Percentiles rank a stretch among this genome's conserved stretches.
Evolutionary conservation across 1,284 basidiomycete genomes (phyloP).

Genomic region (Pseudozyma sp.): DNA sequence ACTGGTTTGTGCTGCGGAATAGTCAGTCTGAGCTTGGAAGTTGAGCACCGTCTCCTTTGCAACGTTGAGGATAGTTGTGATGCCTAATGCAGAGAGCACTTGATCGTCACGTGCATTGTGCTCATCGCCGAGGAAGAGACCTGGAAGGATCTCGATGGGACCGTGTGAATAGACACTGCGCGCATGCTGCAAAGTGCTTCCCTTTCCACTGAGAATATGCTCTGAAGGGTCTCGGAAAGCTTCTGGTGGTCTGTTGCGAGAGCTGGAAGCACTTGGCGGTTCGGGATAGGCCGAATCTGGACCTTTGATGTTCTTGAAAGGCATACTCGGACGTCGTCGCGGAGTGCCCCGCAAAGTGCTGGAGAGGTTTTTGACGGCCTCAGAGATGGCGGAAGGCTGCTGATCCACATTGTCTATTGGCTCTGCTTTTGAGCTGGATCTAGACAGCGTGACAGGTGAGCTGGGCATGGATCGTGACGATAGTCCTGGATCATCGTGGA

Average conservation of each 20-base stretch:
- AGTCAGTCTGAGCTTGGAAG: constrained; percentile 23
- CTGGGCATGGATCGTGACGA: constrained; percentile 53
- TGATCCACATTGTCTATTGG: constrained; percentile 7
- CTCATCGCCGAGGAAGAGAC: constrained; percentile 91
- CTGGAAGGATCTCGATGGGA: constrained; percentile 87
- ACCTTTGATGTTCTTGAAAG: constrained; percentile 33
- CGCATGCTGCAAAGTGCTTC: constrained; percentile 63
- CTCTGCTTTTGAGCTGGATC: constrained; percentile 25
- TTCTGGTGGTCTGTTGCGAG: constrained; percentile 48
- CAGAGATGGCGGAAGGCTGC: constrained; percentile 19
- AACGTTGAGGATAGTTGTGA: constrained; percentile 88
- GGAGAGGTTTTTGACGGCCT: constrained; percentile 56
- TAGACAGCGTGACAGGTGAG: constrained; percentile 35
- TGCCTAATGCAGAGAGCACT: constrained; percentile 78
- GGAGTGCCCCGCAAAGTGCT: constrained; percentile 63
- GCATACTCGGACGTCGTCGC: constrained; percentile 59
- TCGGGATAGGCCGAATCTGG: constrained; percentile 15
- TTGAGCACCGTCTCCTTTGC: constrained; percentile 75
- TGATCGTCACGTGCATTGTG: constrained; percentile 87
- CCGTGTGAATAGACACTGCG: constrained; percentile 78
- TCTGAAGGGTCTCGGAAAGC: constrained; percentile 61
- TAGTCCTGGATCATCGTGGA: constrained; percentile 22
- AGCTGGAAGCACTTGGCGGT: constrained; percentile 33
- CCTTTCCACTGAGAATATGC: constrained; percentile 62
- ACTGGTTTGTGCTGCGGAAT: constrained; percentile 3